phyloP scores from a whole-genome alignment of 2,329 filamentous ascomycete species.

The Fusarium veterinarium region DNA sequence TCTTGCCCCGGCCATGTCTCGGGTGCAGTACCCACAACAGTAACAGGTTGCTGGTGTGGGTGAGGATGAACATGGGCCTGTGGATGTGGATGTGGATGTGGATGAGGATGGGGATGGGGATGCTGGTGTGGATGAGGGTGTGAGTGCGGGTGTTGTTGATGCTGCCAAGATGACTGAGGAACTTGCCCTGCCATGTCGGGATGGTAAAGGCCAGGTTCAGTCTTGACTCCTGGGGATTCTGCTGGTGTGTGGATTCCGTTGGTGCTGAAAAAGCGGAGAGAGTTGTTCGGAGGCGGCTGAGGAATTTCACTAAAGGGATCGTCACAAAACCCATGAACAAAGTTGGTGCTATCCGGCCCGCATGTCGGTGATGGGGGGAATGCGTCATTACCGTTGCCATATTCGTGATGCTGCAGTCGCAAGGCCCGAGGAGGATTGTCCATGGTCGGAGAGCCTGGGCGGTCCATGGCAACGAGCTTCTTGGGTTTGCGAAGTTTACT shows the following conservation, averaged over 20 bases:
- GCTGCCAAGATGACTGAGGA: slow-evolving; percentile 37
- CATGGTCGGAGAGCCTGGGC: slow-evolving; percentile 48
- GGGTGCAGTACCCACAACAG: slow-evolving; percentile 26
- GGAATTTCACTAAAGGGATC: slow-evolving; percentile 53
- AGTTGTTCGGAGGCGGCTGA: slow-evolving; percentile 38
- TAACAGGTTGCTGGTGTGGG: slow-evolving; percentile 34
- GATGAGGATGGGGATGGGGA: not conserved
- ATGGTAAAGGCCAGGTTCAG: slow-evolving; percentile 46
- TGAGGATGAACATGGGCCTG: slow-evolving; percentile 3
- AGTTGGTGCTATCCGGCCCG: slow-evolving; percentile 44
- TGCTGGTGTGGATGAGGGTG: slow-evolving; percentile 25
- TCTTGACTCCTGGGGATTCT: slow-evolving; percentile 53
- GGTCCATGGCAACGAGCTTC: slow-evolving; percentile 41
- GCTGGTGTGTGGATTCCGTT: slow-evolving; percentile 52
- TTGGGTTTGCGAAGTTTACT: slow-evolving; percentile 49
- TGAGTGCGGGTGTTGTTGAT: slow-evolving; percentile 38
- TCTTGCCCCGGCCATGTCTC: slow-evolving; percentile 45
- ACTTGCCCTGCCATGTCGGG: slow-evolving; percentile 35
- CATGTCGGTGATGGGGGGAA: slow-evolving; percentile 45
- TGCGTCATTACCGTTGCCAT: slow-evolving; percentile 38
- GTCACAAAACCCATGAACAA: slow-evolving; percentile 53
- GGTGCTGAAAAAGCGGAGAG: slow-evolving; percentile 48
- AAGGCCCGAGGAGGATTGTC: slow-evolving; percentile 50
- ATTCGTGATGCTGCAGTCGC: slow-evolving; percentile 47
- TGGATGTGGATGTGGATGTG: slow-evolving; percentile 2